Evolutionary conservation across 1,284 basidiomycete species (phyloP), one percentile per base, ranked within the genome.

Genomic region (Papiliotrema flavescens): DNA sequence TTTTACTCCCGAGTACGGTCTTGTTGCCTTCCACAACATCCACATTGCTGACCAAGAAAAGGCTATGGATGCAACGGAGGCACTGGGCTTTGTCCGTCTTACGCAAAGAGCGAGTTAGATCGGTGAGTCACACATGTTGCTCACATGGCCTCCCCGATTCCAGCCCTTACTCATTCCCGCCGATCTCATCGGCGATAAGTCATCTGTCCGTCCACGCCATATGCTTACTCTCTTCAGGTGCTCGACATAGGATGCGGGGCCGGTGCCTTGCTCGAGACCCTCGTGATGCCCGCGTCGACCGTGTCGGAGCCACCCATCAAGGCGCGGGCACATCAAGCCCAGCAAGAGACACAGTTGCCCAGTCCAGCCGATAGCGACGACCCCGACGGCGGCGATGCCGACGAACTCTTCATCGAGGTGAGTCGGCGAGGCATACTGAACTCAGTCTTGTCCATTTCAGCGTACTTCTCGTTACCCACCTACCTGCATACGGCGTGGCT

Each of bases 171-270:
- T 26, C 42, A 43, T 22, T 40, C 13, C 23, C 34, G 19, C 28
- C 24, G 14, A 41, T 35, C 55, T 19, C 43, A 50, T 46, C 41
- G 43, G 41, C 5, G n/a, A 36, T 51, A 19, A 37, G 14, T n/a
- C n/a, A n/a, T n/a, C n/a, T n/a, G n/a, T n/a, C n/a, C n/a, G n/a
- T n/a, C n/a, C n/a, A n/a, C n/a, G n/a, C n/a, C n/a, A n/a, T n/a
- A n/a, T 42, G 24, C 37, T 56, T 24, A 37, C 28, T 32, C 24
- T 35, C 23, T 14, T 6, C 42, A 73, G 64, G 70, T 75, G 19
- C 62, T 77, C 43, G 75, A 77, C 50, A 64, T 77, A n/a, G 75
- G 75, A 11, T 76, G 74, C 54, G 75, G 75, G 5, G 55, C 69
- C 17, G 73, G 73, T 9, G 67, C 68, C 5, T 61, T 77, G 32